Percentiles rank a stretch among this genome's conserved stretches.
These are phyloP conservation scores for Citrus hindsii DNA, from an alignment of 345 rosid species.

Conservation along the genomic window DNA sequence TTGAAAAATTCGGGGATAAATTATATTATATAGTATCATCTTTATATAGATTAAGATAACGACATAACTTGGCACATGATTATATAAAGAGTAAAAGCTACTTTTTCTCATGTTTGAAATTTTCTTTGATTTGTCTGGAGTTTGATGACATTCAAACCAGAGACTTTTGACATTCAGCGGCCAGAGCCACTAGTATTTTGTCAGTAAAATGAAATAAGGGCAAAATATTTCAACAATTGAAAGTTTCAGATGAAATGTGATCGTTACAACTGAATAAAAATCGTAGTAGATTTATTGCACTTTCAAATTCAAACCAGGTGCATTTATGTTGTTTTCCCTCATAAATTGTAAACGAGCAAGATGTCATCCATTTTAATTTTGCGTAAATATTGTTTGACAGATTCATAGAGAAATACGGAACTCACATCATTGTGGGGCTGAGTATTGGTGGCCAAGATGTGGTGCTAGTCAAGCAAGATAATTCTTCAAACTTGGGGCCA, in stretches of 20 bases:
- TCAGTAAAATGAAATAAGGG: background rate
- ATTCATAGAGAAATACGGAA: conserved; percentile 86
- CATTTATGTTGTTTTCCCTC: background rate
- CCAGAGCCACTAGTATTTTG: background rate
- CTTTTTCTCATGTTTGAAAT: background rate
- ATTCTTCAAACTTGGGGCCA: conserved; percentile 47
- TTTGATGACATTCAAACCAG: background rate
- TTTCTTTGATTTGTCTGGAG: background rate
- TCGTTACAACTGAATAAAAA: background rate
- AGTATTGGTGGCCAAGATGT: conserved; percentile 81
- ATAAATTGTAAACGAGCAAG: background rate
- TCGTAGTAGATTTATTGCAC: background rate
- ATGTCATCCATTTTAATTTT: background rate
- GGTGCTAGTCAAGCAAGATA: conserved; percentile 67
- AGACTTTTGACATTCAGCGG: background rate
- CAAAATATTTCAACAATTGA: background rate
- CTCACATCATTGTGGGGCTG: conserved; percentile 76
- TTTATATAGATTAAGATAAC: too few relatives aligned
- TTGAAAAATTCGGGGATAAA: too few relatives aligned
- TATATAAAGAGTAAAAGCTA: background rate
- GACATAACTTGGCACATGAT: background rate
- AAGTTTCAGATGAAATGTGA: background rate
- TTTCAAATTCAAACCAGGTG: background rate
- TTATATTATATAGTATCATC: too few relatives aligned
- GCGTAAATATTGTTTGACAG: conserved; percentile 30